Evolutionary conservation across 225 moss, liverwort and hornwort species (phyloP), one percentile per base, ranked within the genome.

Genomic region (Physcomitrium patens): DNA sequence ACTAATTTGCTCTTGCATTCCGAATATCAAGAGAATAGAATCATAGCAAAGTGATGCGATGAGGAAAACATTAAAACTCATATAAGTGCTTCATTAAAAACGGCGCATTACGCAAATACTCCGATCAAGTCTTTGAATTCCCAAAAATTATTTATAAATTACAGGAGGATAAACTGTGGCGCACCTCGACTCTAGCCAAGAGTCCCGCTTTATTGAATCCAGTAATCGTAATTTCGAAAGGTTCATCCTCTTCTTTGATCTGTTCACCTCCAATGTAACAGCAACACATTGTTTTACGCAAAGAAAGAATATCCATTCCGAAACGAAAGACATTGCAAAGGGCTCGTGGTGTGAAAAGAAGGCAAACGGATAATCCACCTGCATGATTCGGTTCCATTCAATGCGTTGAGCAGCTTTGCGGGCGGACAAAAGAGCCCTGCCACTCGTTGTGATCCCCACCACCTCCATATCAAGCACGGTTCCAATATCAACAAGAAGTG

Each of bases 361-460:
- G 55, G 37, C 42, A 67, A 48, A 15, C 26, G 3, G 45, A 58
- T 67, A 66, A 48, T 20, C 12, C 54, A 88, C 91, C 91, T 91
- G 91, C 41, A 78, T 27, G 68, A 86, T 67, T 3, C 92, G 89
- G 28, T 92, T 74, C 87, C 89, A 92, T 16, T 85, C 87, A 50
- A 84, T 68, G 8, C 81, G 74, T 45, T 56, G 68, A 0, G 81
- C 81, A 61, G 82, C 62, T 71, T 74, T 81, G 63, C 92, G 83
- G 49, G 71, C 71, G 10, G 92, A 87, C 58, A 92, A 79, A 17
- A 92, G 69, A 24, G 89, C 60, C 44, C 53, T 78, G 54, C 92
- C 92, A 67, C 77, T 63, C n/a, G 68, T 24, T 26, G 80, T 84
- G 20, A 84, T 65, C 63, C 87, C 92, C 14, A 50, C 41, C 52